phyloP scores from a whole-genome alignment of 1,139 yeast genomes.

The Hemisphaericaspora xylanilytica region DNA sequence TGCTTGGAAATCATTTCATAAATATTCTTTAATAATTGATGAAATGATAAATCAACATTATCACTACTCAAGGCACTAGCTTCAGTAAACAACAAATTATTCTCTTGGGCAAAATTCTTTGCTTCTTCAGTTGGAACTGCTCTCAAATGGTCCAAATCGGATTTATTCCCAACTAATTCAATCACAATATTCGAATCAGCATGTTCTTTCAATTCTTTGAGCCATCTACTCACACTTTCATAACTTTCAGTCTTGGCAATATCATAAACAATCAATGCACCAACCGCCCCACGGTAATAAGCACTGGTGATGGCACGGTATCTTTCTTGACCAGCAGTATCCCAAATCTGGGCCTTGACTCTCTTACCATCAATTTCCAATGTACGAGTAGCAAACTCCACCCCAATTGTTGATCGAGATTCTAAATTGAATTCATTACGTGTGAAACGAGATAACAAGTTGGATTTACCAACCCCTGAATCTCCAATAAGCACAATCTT shows the following conservation, averaged over 20 bases:
- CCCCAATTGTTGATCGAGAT: conserved; percentile 94
- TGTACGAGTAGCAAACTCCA: conserved; percentile 96
- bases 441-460: conserved; percentile 88
- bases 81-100: conserved; percentile 88
- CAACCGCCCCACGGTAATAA: conserved; percentile 97
- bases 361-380: conserved; percentile 92
- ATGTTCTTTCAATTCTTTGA: conserved; percentile 91
- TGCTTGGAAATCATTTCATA: conserved; percentile 90
- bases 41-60: conserved; percentile 92
- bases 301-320: conserved; percentile 98
- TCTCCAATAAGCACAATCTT: conserved; percentile 97
- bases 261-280: conserved; percentile 94
- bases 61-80: conserved; percentile 96
- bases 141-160: conserved; percentile 91
- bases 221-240: conserved; percentile 93
- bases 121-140: conserved; percentile 99
- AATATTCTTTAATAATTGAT: conserved; percentile 85
- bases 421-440: conserved; percentile 94
- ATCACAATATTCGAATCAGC: conserved; percentile 97
- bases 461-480: conserved; percentile 96
- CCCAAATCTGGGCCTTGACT: conserved; percentile 98
- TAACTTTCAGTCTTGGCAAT: conserved; percentile 90
- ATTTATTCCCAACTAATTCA: conserved; percentile 84
- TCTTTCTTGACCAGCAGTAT: conserved; percentile 98
- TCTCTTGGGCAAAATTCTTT: conserved; percentile 90